phyloP scores from a whole-genome alignment of 345 rosid species.

The Corchorus olitorius region DNA sequence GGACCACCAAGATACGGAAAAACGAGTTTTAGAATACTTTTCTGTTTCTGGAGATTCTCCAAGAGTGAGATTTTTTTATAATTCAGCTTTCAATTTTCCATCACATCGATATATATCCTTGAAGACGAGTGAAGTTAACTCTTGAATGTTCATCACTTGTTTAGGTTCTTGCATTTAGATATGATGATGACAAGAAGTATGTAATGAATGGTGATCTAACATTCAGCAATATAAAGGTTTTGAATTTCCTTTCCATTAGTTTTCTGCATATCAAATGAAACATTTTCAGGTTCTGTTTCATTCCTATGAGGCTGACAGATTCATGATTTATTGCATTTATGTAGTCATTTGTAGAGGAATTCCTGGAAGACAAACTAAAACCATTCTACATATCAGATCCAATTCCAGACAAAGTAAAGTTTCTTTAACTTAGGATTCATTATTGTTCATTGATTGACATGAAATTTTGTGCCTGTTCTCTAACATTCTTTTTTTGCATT shows the following conservation, averaged over 20 bases:
- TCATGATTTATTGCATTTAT: neutral
- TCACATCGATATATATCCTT: neutral
- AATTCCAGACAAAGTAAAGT: conserved; percentile 79
- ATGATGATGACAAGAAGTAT: conserved; percentile 72
- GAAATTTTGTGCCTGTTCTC: conserved; percentile 9
- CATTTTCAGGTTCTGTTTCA: no score
- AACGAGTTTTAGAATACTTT: conserved; percentile 89
- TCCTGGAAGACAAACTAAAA: conserved; percentile 72
- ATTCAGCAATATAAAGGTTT: conserved; percentile 76
- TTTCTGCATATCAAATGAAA: neutral
- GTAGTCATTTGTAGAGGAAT: conserved; percentile 67
- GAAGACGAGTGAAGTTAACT: conserved; percentile 10
- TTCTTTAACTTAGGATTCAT: neutral
- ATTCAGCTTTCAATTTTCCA: neutral
- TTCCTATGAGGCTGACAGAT: neutral
- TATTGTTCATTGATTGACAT: conserved; percentile 9
- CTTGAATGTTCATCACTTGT: conserved; percentile 14
- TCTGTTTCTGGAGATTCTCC: conserved; percentile 72
- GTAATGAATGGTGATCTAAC: conserved; percentile 63
- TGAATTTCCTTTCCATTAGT: neutral
- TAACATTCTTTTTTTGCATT: conserved; percentile 12
- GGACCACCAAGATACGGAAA: conserved; percentile 87
- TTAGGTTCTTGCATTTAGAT: conserved; percentile 80
- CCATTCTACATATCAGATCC: conserved; percentile 94
- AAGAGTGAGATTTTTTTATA: conserved; percentile 35